These are phyloP conservation scores for Penicillium salamii DNA, from an alignment of 495 filamentous ascomycete genomes.

Conservation along the genomic window DNA sequence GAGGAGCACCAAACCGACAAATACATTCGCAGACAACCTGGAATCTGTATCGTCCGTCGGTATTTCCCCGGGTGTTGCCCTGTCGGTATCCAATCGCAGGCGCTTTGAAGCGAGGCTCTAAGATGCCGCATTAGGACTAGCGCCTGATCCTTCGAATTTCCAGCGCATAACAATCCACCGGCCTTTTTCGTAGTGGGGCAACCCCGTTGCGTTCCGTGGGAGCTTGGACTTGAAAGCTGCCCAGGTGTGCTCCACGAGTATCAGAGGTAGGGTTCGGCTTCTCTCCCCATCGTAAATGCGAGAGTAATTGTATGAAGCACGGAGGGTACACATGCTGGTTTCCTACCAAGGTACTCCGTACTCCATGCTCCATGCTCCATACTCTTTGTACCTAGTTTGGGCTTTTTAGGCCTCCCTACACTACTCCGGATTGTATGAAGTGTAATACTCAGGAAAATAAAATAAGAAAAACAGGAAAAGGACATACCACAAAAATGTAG, in stretches of 20 bases:
- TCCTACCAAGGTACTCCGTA: too few species aligned
- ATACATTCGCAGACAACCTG: too few species aligned
- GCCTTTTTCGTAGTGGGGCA: conserved; percentile 13
- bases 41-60: too few species aligned
- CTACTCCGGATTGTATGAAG: too few species aligned
- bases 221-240: conserved; percentile 17
- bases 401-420: neutral
- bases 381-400: neutral
- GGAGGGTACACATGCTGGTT: too few species aligned
- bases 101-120: neutral
- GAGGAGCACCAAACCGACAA: too few species aligned
- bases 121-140: neutral
- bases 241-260: conserved; percentile 6
- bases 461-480: too few species aligned
- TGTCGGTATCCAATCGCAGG: conserved; percentile 10
- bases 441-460: too few species aligned
- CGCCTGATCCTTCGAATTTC: conserved; percentile 16
- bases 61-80: too few species aligned
- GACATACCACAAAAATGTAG: too few species aligned
- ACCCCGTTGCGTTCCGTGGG: conserved; percentile 22
- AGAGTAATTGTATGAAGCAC: neutral
- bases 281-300: neutral
- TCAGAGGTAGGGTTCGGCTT: conserved; percentile 6
- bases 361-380: too few species aligned
- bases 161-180: conserved; percentile 2